phyloP scores from a whole-genome alignment of 441 rosid species.

The Erodium chrysanthum region DNA sequence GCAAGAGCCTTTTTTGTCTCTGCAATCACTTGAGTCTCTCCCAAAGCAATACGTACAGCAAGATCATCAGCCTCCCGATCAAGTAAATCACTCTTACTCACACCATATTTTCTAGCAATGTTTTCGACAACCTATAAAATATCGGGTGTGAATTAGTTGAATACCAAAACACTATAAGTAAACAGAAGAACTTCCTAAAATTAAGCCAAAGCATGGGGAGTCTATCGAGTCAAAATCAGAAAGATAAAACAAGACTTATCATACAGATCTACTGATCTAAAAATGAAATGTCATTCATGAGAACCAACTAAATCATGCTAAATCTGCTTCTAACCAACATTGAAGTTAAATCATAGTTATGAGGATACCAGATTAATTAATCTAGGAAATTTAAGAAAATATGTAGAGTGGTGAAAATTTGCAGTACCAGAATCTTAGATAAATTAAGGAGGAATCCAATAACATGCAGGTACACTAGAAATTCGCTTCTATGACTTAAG shows the following conservation, averaged over 20 bases:
- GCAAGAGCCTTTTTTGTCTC: constrained; percentile 77
- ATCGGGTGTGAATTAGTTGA: constrained; percentile 17
- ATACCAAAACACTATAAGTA: constrained; percentile 2
- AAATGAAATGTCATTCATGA: not conserved
- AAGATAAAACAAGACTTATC: constrained; percentile 4
- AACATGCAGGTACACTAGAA: not conserved
- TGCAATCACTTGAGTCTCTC: constrained; percentile 86
- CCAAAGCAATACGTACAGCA: constrained; percentile 89
- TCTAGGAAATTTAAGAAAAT: not conserved
- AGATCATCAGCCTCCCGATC: constrained; percentile 83
- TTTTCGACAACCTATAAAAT: constrained; percentile 62
- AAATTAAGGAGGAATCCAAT: not conserved
- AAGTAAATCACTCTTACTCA: constrained; percentile 81
- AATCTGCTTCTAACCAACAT: not conserved
- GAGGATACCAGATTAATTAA: not conserved
- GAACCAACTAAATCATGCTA: not conserved
- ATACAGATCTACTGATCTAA: not conserved
- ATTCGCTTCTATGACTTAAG: not conserved
- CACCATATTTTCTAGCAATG: constrained; percentile 70
- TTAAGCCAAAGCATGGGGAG: not conserved
- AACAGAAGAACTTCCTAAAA: constrained; percentile 4
- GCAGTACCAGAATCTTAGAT: not conserved
- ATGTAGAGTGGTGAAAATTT: not conserved
- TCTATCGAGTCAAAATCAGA: constrained; percentile 3
- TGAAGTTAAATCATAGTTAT: constrained; percentile 1